Conservation (phyloP, 371 early-diverging fungal genomes). For the Syncephalastrum racemosum region DNA sequence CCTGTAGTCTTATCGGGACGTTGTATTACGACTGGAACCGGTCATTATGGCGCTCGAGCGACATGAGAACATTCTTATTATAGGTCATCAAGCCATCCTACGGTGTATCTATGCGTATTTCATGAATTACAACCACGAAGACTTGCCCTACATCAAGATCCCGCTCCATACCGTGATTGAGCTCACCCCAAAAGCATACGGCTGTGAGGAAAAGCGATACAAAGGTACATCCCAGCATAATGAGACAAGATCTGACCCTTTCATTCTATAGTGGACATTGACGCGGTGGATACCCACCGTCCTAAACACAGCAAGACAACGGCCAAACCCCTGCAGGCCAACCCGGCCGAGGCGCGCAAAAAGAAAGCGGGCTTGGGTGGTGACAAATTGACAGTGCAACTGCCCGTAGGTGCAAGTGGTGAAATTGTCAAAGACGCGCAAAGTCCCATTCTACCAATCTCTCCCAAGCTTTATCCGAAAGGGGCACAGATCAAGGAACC, state of each 20-base stretch:
- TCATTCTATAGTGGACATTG: slow-evolving; percentile 62
- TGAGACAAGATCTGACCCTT: background rate
- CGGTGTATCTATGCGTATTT: slow-evolving; percentile 95
- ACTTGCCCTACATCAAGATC: slow-evolving; percentile 94
- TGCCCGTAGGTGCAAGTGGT: slow-evolving; percentile 47
- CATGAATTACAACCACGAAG: slow-evolving; percentile 85
- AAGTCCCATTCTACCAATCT: slow-evolving; percentile 50
- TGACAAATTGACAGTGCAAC: slow-evolving; percentile 7
- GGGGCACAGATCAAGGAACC: slow-evolving; percentile 7
- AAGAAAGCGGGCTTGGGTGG: background rate
- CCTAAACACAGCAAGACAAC: slow-evolving; percentile 43
- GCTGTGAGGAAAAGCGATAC: slow-evolving; percentile 88
- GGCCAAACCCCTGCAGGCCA: background rate
- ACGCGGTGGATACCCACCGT: slow-evolving; percentile 86
- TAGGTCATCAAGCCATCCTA: slow-evolving; percentile 93
- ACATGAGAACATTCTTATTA: slow-evolving; percentile 92
- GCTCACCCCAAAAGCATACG: slow-evolving; percentile 93
- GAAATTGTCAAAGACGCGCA: slow-evolving; percentile 49
- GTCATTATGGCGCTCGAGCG: slow-evolving; percentile 98
- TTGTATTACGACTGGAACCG: slow-evolving; percentile 63
- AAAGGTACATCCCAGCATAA: slow-evolving; percentile 32
- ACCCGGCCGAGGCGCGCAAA: background rate
- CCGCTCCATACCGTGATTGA: slow-evolving; percentile 96
- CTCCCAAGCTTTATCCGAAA: slow-evolving; percentile 40
- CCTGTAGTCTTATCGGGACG: slow-evolving; percentile 73